phyloP scores from a whole-genome alignment of 2,329 filamentous ascomycete genomes.

The Endothia cerciana region DNA sequence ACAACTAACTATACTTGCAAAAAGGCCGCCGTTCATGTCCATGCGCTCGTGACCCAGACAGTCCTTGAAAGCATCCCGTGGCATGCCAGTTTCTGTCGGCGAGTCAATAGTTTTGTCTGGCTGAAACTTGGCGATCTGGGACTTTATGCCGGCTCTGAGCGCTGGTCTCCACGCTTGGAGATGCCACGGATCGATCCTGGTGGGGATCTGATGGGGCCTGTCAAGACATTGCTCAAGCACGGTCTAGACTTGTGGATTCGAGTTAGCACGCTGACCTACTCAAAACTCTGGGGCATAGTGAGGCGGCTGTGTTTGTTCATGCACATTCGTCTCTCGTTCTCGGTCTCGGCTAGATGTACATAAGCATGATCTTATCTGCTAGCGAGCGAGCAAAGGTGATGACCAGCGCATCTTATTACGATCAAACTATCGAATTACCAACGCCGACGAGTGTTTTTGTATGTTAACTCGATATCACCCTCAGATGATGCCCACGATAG shows the following conservation, averaged over 20 bases:
- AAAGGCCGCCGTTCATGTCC: too few relatives aligned
- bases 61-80: neutral
- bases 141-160: neutral
- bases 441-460: constrained; percentile 23
- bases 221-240: neutral
- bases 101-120: neutral
- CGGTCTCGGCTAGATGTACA: neutral
- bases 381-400: neutral
- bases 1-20: too few relatives aligned
- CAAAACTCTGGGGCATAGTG: neutral
- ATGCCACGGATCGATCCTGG: neutral
- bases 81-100: neutral
- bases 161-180: neutral
- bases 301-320: neutral
- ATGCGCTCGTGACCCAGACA: too few relatives aligned
- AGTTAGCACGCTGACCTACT: neutral
- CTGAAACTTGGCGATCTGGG: constrained; percentile 5
- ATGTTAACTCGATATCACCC: constrained; percentile 21
- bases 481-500: constrained; percentile 22
- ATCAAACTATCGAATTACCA: constrained; percentile 22
- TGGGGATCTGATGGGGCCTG: neutral
- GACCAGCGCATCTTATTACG: neutral
- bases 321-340: neutral
- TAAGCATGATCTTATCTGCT: neutral
- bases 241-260: neutral